Conservation (phyloP, 306 rosid genomes). For the Acacia crassicarpa region DNA sequence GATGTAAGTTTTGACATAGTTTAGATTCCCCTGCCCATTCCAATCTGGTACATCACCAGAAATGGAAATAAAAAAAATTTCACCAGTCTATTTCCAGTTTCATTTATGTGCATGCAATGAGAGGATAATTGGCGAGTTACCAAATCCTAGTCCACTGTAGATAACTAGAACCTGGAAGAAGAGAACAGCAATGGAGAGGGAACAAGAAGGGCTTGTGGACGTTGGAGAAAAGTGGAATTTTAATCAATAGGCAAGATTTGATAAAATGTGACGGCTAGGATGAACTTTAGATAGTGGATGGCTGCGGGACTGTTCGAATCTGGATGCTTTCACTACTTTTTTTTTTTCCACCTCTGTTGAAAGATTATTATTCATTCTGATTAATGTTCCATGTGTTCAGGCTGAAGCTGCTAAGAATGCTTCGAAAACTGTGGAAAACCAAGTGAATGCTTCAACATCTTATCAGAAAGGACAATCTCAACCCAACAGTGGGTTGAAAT, state of each 20-base stretch:
- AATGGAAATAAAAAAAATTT: no score
- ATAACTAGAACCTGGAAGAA: not conserved
- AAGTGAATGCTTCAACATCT: conserved; percentile 41
- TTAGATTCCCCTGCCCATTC: not conserved
- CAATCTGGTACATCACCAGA: not conserved
- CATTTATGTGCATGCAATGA: not conserved
- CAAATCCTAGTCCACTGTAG: not conserved
- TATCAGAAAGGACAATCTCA: conserved; percentile 43
- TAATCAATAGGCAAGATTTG: not conserved
- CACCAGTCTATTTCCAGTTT: not conserved
- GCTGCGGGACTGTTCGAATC: not conserved
- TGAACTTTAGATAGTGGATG: not conserved
- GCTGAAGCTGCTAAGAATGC: conserved; percentile 65
- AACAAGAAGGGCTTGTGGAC: not conserved
- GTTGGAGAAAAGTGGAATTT: not conserved
- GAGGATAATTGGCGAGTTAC: not conserved
- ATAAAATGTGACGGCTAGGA: not conserved
- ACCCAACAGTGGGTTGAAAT: conserved; percentile 38
- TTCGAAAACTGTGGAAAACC: conserved; percentile 30
- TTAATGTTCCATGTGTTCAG: conserved; percentile 37
- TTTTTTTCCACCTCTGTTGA: conserved; percentile 21
- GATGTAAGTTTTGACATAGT: not conserved
- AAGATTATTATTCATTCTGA: not conserved
- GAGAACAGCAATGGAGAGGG: not conserved
- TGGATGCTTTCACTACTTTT: not conserved